These are phyloP conservation scores for Jamesozyma gamospora DNA, from an alignment of 805 yeast genomes.

Conservation along the genomic window DNA sequence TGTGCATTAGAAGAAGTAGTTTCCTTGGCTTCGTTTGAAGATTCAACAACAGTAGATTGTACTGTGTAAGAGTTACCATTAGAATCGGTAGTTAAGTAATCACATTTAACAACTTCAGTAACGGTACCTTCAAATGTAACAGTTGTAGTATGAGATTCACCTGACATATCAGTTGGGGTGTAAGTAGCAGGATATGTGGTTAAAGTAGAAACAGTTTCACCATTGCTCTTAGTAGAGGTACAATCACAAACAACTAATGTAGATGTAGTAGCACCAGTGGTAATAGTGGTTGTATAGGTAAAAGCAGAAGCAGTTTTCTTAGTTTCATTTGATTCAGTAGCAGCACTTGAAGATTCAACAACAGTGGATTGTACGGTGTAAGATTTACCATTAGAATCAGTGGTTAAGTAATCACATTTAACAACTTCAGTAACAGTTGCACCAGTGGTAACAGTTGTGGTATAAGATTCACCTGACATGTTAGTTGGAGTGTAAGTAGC, in stretches of 20 bases:
- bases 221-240: background rate
- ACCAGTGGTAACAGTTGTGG: background rate
- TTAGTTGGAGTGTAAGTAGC: constrained; percentile 4
- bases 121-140: background rate
- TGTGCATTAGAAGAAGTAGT: background rate
- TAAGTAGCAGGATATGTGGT: constrained; percentile 1
- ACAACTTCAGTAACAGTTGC: background rate
- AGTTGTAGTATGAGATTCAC: constrained; percentile 2
- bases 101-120: background rate
- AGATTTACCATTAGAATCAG: background rate
- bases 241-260: background rate
- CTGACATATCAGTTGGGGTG: constrained; percentile 6
- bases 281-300: background rate
- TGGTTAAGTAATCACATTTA: background rate
- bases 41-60: background rate
- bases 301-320: background rate
- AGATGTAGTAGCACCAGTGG: background rate
- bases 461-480: constrained; percentile 5
- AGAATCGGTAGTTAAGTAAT: background rate
- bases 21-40: background rate
- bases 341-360: background rate
- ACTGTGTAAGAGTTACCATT: background rate
- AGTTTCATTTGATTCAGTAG: too few species aligned
- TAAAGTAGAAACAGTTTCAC: constrained; percentile 2
- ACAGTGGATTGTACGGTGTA: background rate